A percentile compares a stretch with the other conserved stretches of the same genome.
Conservation (phyloP, 192 early-diverging fungal species). For the Paraglomus brasilianum region DNA sequence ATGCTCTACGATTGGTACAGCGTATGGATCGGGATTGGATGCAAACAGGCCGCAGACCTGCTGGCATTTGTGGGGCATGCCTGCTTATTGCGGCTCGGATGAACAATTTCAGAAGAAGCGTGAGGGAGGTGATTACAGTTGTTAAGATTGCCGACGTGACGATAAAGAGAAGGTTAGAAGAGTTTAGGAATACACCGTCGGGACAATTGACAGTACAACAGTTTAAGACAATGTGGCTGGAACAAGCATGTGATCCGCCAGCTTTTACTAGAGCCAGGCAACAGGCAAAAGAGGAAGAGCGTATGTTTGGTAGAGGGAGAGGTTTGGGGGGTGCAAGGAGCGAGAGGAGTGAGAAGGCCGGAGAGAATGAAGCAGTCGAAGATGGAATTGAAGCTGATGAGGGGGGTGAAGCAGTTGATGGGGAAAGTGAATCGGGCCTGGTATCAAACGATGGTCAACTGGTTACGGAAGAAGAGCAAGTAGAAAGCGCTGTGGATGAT, state of each 20-base stretch:
- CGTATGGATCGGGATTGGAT: conserved; percentile 97
- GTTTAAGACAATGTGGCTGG: conserved; percentile 85
- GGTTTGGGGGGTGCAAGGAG: too few species aligned
- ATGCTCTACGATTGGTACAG: conserved; percentile 78
- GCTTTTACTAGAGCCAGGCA: conserved; percentile 63
- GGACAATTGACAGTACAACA: conserved; percentile 72
- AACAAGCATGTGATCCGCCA: conserved; percentile 79
- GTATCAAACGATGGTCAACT: too few species aligned
- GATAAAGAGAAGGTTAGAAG: conserved; percentile 75
- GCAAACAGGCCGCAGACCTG: conserved; percentile 79
- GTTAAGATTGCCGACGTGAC: conserved; percentile 91
- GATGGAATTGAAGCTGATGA: conserved; percentile 33
- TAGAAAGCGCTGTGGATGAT: conserved; percentile 36
- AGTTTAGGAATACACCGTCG: conserved; percentile 80
- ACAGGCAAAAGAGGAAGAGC: conserved; percentile 44
- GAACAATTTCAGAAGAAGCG: conserved; percentile 83
- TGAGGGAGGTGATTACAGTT: conserved; percentile 80
- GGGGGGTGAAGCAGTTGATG: conserved; percentile 31
- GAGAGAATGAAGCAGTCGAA: conserved; percentile 30
- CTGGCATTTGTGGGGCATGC: conserved; percentile 94
- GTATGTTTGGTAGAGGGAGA: too few species aligned
- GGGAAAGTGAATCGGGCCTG: too few species aligned
- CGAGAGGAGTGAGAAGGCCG: conserved; percentile 3
- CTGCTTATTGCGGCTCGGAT: conserved; percentile 87
- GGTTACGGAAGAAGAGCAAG: conserved; percentile 36